Conservation (phyloP, 345 rosid genomes). For the Salix arbutifolia region DNA sequence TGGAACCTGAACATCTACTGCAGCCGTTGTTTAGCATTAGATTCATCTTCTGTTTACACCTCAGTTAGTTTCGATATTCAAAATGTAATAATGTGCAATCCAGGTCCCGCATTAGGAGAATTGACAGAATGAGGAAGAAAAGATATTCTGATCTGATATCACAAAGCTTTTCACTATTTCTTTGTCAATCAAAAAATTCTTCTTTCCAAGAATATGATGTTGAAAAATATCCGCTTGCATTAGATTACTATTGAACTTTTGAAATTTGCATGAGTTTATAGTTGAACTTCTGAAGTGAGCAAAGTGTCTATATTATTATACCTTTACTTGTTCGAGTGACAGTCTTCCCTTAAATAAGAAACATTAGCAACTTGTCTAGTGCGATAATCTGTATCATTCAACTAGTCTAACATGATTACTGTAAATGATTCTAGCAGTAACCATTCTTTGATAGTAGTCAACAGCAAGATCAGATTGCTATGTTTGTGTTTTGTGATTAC, state of each 20-base stretch:
- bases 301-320: background rate
- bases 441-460: background rate
- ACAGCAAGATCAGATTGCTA: background rate
- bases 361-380: background rate
- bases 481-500: background rate
- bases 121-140: background rate
- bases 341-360: background rate
- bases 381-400: background rate
- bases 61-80: background rate
- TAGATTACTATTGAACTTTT: background rate
- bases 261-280: background rate
- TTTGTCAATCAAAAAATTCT: background rate
- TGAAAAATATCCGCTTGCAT: background rate
- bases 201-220: background rate
- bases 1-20: background rate
- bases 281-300: background rate
- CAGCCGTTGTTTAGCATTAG: background rate
- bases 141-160: background rate
- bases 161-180: background rate
- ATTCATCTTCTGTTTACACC: background rate
- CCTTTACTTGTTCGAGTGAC: background rate
- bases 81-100: background rate
- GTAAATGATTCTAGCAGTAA: background rate
- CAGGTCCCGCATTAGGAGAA: background rate
- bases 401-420: background rate